Conservation (phyloP, 1,284 basidiomycete species). For the Rugosomyces carneus region DNA sequence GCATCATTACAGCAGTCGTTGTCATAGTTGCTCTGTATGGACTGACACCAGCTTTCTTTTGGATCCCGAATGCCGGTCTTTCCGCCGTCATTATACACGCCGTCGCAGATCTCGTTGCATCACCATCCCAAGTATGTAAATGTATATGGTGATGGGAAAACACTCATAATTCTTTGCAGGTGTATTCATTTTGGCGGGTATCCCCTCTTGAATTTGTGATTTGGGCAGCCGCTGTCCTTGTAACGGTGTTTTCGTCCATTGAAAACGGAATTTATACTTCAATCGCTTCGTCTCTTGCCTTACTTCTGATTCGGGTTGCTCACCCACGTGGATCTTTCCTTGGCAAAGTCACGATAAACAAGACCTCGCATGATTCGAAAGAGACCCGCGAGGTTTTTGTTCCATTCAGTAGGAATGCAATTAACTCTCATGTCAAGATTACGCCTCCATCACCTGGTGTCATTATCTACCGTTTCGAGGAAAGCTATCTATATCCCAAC, state of each 20-base stretch:
- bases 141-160: not conserved
- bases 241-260: constrained; percentile 84
- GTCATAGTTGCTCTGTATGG: constrained; percentile 95
- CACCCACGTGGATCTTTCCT: constrained; percentile 90
- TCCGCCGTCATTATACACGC: constrained; percentile 96
- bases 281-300: constrained; percentile 71
- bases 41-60: constrained; percentile 85
- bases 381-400: constrained; percentile 78
- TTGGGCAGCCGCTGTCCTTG: constrained; percentile 83
- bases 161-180: constrained; percentile 24
- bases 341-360: constrained; percentile 56
- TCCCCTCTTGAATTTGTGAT: constrained; percentile 93
- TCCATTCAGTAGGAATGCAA: constrained; percentile 60
- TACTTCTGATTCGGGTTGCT: constrained; percentile 90
- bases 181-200: constrained; percentile 92
- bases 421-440: constrained; percentile 72
- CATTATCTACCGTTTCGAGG: constrained; percentile 90
- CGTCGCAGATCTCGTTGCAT: constrained; percentile 87
- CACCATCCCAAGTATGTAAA: constrained; percentile 59
- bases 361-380: constrained; percentile 27
- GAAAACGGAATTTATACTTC: constrained; percentile 96
- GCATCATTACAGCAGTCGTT: constrained; percentile 81
- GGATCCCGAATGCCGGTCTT: constrained; percentile 76
- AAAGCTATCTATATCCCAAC: constrained; percentile 94
- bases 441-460: constrained; percentile 81